Evolutionary conservation across 305 asterid genomes (phyloP).

Genomic region (Rubia occidens): DNA sequence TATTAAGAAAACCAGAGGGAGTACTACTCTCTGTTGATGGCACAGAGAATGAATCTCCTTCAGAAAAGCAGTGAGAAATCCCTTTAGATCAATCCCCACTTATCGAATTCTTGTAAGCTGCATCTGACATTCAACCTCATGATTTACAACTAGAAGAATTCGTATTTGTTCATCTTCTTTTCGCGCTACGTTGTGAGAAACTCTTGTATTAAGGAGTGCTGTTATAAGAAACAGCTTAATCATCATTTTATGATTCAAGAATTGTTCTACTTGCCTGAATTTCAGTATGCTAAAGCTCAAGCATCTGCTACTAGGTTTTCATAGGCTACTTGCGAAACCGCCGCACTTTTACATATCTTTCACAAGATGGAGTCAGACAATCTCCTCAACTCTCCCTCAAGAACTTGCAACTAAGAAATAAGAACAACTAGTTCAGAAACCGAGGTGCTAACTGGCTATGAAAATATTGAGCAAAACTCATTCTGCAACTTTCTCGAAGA

Average conservation of each 20-base stretch:
- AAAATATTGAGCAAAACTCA: background rate
- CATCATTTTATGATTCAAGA: background rate
- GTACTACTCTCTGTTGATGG: too few relatives aligned
- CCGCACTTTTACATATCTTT: background rate
- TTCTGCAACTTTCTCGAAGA: background rate
- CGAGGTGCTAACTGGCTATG: background rate
- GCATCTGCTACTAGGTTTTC: background rate
- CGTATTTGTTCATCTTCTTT: background rate
- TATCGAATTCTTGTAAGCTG: too few relatives aligned
- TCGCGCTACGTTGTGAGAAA: background rate
- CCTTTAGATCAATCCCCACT: too few relatives aligned
- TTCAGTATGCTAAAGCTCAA: background rate
- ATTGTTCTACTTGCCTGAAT: background rate
- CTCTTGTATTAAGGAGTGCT: background rate
- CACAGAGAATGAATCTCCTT: too few relatives aligned
- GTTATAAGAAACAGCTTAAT: background rate
- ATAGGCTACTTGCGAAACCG: background rate
- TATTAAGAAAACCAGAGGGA: too few relatives aligned
- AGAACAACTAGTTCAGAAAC: background rate
- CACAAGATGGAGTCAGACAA: background rate
- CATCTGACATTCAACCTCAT: too few relatives aligned
- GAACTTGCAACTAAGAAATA: background rate
- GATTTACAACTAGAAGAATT: too few relatives aligned
- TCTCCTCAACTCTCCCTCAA: background rate
- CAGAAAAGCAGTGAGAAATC: too few relatives aligned